Conservation (phyloP, 371 early-diverging fungal genomes). For the Mucor ambiguus region DNA sequence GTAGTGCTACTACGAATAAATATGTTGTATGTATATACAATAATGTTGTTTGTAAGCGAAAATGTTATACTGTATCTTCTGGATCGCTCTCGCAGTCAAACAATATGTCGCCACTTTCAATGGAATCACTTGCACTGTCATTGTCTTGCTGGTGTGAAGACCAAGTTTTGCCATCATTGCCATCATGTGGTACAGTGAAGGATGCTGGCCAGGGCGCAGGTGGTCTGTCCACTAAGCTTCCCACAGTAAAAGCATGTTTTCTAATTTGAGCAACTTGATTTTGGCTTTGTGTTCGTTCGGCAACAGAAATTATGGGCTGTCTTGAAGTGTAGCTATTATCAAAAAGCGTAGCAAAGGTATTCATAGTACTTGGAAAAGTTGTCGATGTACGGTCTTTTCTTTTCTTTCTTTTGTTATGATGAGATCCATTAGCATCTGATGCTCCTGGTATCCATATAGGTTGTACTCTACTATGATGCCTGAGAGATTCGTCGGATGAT, state of each 20-base stretch:
- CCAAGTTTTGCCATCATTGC: background rate
- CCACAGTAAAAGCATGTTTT: conserved; percentile 2
- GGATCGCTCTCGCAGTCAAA: background rate
- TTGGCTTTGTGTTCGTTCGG: background rate
- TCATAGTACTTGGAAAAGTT: background rate
- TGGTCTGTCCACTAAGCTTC: conserved; percentile 13
- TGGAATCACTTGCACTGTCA: background rate
- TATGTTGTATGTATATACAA: background rate
- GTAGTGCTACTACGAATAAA: background rate
- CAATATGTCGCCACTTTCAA: background rate
- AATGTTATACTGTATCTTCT: background rate
- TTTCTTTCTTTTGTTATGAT: background rate
- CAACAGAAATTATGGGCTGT: background rate
- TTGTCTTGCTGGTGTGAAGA: background rate
- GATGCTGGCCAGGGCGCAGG: conserved; percentile 13
- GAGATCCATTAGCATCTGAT: background rate
- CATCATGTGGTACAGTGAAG: conserved; percentile 6
- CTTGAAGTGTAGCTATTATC: background rate
- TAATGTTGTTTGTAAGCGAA: too few relatives aligned
- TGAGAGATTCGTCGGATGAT: background rate
- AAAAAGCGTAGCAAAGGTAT: background rate
- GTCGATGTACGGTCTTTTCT: background rate
- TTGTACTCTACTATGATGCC: background rate
- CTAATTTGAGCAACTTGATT: background rate
- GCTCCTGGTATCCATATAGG: conserved; percentile 2